Base-by-base conservation (phyloP, 2,329 filamentous ascomycete species). In the Colletotrichum tabaci region DNA sequence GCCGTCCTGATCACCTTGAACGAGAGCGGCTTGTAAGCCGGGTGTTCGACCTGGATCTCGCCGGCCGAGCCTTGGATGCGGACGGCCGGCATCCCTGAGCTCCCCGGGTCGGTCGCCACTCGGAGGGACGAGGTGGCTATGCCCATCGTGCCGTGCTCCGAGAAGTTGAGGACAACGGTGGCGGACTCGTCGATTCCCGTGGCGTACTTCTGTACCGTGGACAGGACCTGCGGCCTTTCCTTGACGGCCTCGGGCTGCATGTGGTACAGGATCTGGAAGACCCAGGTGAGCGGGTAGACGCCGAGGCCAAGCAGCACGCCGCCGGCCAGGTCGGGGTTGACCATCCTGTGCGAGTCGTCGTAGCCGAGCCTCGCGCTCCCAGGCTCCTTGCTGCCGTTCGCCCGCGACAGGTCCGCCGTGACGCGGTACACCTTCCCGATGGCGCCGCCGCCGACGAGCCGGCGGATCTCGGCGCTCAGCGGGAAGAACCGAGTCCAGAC, bases 401-500 rank as follows among this genome's bases (percentile, higher is more conserved):
- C 89, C 75, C 93, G 87, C 71, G 89, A 92, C 68, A 89, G 82
- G 77, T 91, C 89, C 75, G 89, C 88, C 0, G 52, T 79, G 26
- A 89, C 88, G 65, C 90, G 88, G 74, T 89, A 90, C 46, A 93
- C 89, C 15, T 85, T 84, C 3, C 91, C 91, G 74, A 90, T 87
- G 73, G 84, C 83, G 35, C 87, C 88, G 1, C 83, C 82, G 68
- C 82, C 76, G 49, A 90, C 85, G 66, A 95, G 82, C 77, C 95
- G 89, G 52, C 93, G 86, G 40, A 95, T 85, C 79, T 93, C 90
- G 79, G 94, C 88, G 77, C 93, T 95, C 10, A 97, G 84, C 1
- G 95, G 95, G 84, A 97, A 96, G 83, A 92, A 96, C 66, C 95
- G 87, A 42, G 94, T 97, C 94, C 94, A 97, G 13, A 97, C 93